Conservation (phyloP, 169 alveolate species). For the Eimeria falciformis region DNA sequence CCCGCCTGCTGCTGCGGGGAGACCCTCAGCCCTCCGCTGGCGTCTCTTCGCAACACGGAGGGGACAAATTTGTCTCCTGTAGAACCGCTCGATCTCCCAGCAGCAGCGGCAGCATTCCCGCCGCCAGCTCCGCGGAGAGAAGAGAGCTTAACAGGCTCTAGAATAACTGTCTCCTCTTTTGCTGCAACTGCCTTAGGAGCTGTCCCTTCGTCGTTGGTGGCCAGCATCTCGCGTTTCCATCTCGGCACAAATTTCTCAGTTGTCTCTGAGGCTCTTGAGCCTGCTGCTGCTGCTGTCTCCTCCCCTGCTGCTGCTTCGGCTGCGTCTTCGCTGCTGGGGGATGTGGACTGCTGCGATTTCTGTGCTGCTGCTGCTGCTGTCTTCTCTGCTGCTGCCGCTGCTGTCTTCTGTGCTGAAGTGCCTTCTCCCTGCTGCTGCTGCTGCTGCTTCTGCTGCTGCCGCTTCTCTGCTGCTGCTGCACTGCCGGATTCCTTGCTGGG, state of each 20-base stretch:
- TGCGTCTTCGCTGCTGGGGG: too few relatives aligned
- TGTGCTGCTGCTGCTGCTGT: too few relatives aligned
- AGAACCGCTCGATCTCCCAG: background rate
- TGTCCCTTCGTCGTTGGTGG: background rate
- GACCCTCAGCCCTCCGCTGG: background rate
- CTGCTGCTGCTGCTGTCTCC: conserved; percentile 8
- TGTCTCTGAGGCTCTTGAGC: background rate
- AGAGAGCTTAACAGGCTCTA: background rate
- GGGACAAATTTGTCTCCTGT: background rate
- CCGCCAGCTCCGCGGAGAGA: background rate
- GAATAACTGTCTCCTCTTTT: background rate
- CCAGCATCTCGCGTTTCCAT: background rate
- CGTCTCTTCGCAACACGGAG: background rate
- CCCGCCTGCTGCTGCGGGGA: background rate
- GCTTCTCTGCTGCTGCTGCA: background rate
- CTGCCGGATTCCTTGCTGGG: too few relatives aligned
- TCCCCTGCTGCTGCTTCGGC: too few relatives aligned
- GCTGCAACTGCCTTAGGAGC: background rate
- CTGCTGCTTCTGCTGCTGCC: conserved; percentile 28
- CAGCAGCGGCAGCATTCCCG: background rate
- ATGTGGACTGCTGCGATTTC: too few relatives aligned
- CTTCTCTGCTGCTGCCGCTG: background rate
- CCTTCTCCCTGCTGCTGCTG: conserved; percentile 18
- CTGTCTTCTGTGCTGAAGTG: too few relatives aligned
- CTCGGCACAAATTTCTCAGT: background rate